phyloP scores from a whole-genome alignment of 768 basidiomycete genomes.

The Termitomyces sp. region DNA sequence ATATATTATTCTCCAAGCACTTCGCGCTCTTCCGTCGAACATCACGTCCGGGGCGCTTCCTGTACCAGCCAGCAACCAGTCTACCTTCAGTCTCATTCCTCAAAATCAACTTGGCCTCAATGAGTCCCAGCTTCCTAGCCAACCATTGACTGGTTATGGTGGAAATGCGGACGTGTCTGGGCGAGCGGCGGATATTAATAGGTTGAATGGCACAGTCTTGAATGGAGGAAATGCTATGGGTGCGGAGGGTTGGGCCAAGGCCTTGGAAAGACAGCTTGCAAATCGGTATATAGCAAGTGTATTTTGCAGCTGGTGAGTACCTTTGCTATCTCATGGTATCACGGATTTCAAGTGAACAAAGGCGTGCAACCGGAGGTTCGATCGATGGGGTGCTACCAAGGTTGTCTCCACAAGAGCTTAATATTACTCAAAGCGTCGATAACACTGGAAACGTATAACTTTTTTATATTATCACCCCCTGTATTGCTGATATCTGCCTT shows the following conservation, averaged over 20 bases:
- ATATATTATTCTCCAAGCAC: too few species aligned
- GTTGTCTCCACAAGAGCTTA: slow-evolving; percentile 64
- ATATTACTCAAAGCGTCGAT: slow-evolving; percentile 56
- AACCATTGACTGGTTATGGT: too few species aligned
- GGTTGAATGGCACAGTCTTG: too few species aligned
- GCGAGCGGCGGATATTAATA: too few species aligned
- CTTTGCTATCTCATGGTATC: not conserved
- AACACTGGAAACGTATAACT: slow-evolving; percentile 69
- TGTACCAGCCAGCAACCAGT: too few species aligned
- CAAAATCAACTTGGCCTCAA: too few species aligned
- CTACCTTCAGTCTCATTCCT: too few species aligned
- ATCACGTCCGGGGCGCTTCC: too few species aligned
- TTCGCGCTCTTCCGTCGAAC: too few species aligned
- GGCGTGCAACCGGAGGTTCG: slow-evolving; percentile 86
- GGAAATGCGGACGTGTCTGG: too few species aligned
- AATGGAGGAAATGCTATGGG: too few species aligned
- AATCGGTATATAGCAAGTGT: slow-evolving; percentile 82
- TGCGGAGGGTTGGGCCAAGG: slow-evolving; percentile 57
- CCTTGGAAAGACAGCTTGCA: slow-evolving; percentile 66
- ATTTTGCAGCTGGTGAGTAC: slow-evolving; percentile 80
- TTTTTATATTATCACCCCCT: not conserved
- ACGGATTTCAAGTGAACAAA: slow-evolving; percentile 15
- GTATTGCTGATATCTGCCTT: not conserved
- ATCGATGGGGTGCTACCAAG: slow-evolving; percentile 68
- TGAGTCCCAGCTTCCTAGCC: too few species aligned